Evolutionary conservation across 2,329 filamentous ascomycete species (phyloP).

Genomic region (Waltergamsia citrina): DNA sequence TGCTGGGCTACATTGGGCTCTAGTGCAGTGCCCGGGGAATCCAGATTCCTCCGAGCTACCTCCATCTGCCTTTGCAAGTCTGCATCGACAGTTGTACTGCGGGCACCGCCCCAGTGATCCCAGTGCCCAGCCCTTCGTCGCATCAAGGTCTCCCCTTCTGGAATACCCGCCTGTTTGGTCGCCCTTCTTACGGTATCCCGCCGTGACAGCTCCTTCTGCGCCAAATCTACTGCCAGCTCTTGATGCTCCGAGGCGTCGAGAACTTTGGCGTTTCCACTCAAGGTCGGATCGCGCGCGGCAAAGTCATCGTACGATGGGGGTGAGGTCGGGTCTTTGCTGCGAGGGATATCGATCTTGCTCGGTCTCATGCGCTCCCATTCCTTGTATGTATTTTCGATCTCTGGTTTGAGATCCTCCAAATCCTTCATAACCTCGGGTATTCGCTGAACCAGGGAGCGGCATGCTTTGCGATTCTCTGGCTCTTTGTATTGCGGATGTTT

Average conservation of each 20-base stretch:
- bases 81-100: slow-evolving; percentile 17
- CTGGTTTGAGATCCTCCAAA: slow-evolving; percentile 71
- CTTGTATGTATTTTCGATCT: slow-evolving; percentile 63
- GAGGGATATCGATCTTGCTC: no score
- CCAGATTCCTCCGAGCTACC: slow-evolving; percentile 35
- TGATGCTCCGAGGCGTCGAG: slow-evolving; percentile 63
- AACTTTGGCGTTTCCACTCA: slow-evolving; percentile 47
- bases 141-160: slow-evolving; percentile 45
- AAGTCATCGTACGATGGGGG: slow-evolving; percentile 28
- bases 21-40: slow-evolving; percentile 19
- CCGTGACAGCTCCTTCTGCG: slow-evolving; percentile 60
- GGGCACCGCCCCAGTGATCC: slow-evolving; percentile 27
- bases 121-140: slow-evolving; percentile 36
- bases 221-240: slow-evolving; percentile 68
- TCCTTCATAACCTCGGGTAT: slow-evolving; percentile 52
- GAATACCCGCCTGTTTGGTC: slow-evolving; percentile 46
- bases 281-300: slow-evolving; percentile 50
- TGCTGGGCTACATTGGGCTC: not conserved
- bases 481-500: slow-evolving; percentile 68
- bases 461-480: slow-evolving; percentile 52
- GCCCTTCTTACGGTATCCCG: slow-evolving; percentile 53
- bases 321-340: slow-evolving; percentile 9
- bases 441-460: slow-evolving; percentile 41
- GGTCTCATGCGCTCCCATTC: slow-evolving; percentile 51
- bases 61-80: slow-evolving; percentile 44